Evolutionary conservation across 1,284 basidiomycete species (phyloP), one percentile per base, ranked within the genome.

Genomic region (Cronartium ribicola): DNA sequence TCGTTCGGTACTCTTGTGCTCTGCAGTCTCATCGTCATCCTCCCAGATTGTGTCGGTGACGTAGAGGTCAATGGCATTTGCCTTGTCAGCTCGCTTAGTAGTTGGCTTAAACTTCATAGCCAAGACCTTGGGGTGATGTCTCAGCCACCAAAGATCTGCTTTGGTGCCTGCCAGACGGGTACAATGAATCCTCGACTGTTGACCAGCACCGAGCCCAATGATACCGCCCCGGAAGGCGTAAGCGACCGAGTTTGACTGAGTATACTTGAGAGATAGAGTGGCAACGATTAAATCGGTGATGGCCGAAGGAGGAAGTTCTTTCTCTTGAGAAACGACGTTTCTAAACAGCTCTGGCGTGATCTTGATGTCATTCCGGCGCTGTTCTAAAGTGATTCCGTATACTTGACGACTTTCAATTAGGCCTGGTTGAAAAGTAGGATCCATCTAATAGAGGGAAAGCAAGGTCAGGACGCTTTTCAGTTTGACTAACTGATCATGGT

Each of bases 91-190:
- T 60, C 96, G 89, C 86, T 98, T 98, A 78, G 92, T 90, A 61
- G 94, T 94, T 83, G 94, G 93, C 83, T 96, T 98, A 87, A 98
- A 99, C 1, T 94, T 91, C 61, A 98, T 87, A 11, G 85, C 84
- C 77, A 97, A 88, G 64, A 94, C 94, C 64, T 92, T 89, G 0
- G 94, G 90, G 84, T 98, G 94, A 84, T 98, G 94, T 46, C 95
- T 89, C 75, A 98, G 86, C 95, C 96, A 98, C 94, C 95, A 98
- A 79, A 94, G 88, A 84, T 99, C 96, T n/a, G 94, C 94, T 84
- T 99, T 98, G 77, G 89, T 88, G 11, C 96, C 95, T 0, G 96
- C 96, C 62, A 99, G 88, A 66, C 96, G 90, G 22, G 95, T 99
- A 84, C 96, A 99, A 85, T 99, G 96, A 81, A 99, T 98, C 73